Evolutionary conservation across 164 flowering plant genomes (phyloP), one percentile per base, ranked within the genome.

Genomic region (Tetrastigma voinierianum): DNA sequence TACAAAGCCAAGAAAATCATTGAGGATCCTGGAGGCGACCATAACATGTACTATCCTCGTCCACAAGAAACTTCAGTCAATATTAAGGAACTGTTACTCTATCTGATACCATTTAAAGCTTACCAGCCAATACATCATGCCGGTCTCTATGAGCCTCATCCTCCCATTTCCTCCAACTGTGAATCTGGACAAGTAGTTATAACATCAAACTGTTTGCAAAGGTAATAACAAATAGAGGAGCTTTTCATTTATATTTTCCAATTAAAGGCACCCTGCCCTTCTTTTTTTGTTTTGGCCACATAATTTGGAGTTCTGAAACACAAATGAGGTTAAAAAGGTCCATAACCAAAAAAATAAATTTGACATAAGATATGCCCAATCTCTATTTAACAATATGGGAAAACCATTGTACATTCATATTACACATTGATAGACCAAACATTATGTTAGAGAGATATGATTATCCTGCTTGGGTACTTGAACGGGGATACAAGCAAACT

Each of bases 161-260:
- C 73, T 95, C 99, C 99, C 99, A 95, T 65, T 25, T 70, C 72
- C 97, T 87, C 99, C 99, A 95, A 71, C 89, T 82, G 77, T 92
- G 99, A 58, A 92, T 78, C 99, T 95, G 85, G 32, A 48, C 51
- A 70, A 21, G 68, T 44, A 15, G 46, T 21, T 48, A 67, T 10
- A 59, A 17, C 1, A 12, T 47, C 52, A 69, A 55, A 65, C 53
- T 51, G 61, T 53, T 7, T 66, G 57, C 25, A 32, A 18, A 52
- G 24, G 40, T 4, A 20, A 53, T 12, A 48, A 23, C 19, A 13
- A 17, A 9, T 56, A 40, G 23, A 45, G n/a, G 64, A 20, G 12
- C 20, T 19, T 46, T 46, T 45, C 13, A 46, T 19, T 17, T 61
- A 18, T 18, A 1, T 20, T 61, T 17, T 18, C 17, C 20, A n/a